These are phyloP conservation scores for Clarireedia paspali DNA, from an alignment of 2,329 filamentous ascomycete species.

Conservation along the genomic window DNA sequence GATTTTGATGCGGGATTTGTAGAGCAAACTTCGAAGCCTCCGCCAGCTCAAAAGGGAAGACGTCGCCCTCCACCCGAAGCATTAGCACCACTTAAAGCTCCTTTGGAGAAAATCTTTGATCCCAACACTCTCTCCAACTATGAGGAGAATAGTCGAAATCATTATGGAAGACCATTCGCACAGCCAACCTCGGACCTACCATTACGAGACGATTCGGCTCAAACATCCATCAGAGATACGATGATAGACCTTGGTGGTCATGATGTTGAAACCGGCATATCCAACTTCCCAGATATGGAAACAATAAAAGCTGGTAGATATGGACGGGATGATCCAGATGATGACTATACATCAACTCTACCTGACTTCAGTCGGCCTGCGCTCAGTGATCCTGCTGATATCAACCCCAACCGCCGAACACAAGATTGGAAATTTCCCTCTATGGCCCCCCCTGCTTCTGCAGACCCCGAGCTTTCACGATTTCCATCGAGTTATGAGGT, in stretches of 20 bases:
- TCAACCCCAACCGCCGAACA: conserved; percentile 43
- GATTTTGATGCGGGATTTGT: conserved; percentile 37
- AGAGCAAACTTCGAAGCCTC: conserved; percentile 42
- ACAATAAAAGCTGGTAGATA: conserved; percentile 39
- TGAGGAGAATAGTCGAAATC: conserved; percentile 53
- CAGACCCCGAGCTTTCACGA: conserved; percentile 44
- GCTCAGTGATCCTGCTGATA: conserved; percentile 50
- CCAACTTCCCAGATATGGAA: conserved; percentile 52
- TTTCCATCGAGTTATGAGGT: conserved; percentile 36
- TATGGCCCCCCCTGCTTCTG: conserved; percentile 44
- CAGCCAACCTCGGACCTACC: conserved; percentile 34
- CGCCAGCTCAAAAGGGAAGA: conserved; percentile 33
- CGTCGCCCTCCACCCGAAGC: conserved; percentile 51
- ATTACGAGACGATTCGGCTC: conserved; percentile 46
- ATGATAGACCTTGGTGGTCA: conserved; percentile 59
- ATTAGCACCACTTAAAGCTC: conserved; percentile 45
- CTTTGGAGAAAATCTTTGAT: conserved; percentile 58
- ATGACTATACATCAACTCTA: conserved; percentile 16
- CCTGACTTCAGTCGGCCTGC: conserved; percentile 42
- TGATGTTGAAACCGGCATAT: conserved; percentile 46
- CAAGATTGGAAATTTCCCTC: conserved; percentile 53
- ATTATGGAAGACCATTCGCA: conserved; percentile 42
- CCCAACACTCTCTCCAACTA: conserved; percentile 58
- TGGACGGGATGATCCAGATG: conserved; percentile 16
- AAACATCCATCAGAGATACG: conserved; percentile 48